These are phyloP conservation scores for Euphorbia pulcherrima DNA, from an alignment of 345 rosid species.

Conservation along the genomic window DNA sequence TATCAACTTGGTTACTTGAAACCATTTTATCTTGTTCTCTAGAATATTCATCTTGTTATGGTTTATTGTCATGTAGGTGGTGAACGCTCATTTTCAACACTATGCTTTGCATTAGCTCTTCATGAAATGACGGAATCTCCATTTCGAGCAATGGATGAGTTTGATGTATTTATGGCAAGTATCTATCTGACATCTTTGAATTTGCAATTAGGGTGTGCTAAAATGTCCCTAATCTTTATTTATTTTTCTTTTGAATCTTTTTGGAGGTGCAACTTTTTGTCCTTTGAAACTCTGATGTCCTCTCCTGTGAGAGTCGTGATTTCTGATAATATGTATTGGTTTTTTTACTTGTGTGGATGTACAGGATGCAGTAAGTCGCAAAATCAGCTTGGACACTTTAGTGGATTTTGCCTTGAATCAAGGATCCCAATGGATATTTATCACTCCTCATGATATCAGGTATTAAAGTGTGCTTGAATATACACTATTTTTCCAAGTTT, in stretches of 20 bases:
- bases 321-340: background rate
- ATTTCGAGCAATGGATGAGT: conserved; percentile 98
- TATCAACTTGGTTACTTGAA: background rate
- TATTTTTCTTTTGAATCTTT: background rate
- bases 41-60: conserved; percentile 10
- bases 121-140: conserved; percentile 93
- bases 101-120: conserved; percentile 91
- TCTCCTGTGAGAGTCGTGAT: background rate
- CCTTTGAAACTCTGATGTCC: background rate
- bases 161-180: conserved; percentile 92
- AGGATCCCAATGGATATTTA: conserved; percentile 94
- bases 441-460: conserved; percentile 98
- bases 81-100: conserved; percentile 92
- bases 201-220: background rate
- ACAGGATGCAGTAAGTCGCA: conserved; percentile 95
- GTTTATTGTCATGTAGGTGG: conserved; percentile 53
- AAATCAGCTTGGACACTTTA: conserved; percentile 82
- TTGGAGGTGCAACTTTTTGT: background rate
- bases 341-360: conserved; percentile 18
- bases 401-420: conserved; percentile 79
- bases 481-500: background rate
- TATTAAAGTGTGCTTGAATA: conserved; percentile 19
- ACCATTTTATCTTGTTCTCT: background rate
- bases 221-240: background rate
- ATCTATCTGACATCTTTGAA: background rate